These are phyloP conservation scores for Penicillium sp. DNA, from an alignment of 2,329 filamentous ascomycete species.

Conservation along the genomic window DNA sequence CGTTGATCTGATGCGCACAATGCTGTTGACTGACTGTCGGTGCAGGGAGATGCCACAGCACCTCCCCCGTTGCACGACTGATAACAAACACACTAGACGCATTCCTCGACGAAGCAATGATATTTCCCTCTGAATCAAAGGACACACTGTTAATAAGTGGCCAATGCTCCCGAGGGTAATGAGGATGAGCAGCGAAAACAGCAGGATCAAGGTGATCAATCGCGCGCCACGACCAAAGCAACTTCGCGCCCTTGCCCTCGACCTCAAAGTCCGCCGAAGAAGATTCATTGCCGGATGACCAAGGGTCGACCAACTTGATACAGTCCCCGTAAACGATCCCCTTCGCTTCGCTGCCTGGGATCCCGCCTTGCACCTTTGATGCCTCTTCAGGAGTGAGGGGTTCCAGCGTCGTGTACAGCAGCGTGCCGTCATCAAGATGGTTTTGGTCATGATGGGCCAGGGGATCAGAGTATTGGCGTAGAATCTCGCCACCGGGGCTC, in stretches of 20 bases:
- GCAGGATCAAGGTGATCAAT: constrained; percentile 43
- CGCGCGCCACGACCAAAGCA: constrained; percentile 48
- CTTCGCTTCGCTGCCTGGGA: constrained; percentile 39
- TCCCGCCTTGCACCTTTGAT: constrained; percentile 41
- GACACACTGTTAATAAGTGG: constrained; percentile 49
- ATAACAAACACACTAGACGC: constrained; percentile 49
- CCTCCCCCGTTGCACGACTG: constrained; percentile 39
- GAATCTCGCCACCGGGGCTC: constrained; percentile 38
- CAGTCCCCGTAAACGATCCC: constrained; percentile 39
- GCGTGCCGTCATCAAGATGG: constrained; percentile 45
- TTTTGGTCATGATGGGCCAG: constrained; percentile 51
- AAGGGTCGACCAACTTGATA: constrained; percentile 45
- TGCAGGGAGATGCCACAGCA: constrained; percentile 47
- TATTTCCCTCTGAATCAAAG: constrained; percentile 41
- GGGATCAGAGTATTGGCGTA: constrained; percentile 45
- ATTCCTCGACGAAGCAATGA: constrained; percentile 47
- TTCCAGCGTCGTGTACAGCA: constrained; percentile 48
- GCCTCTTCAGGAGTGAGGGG: constrained; percentile 40
- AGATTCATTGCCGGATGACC: constrained; percentile 16
- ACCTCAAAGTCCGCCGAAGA: constrained; percentile 24
- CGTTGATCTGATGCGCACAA: constrained; percentile 43
- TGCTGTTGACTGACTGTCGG: constrained; percentile 49
- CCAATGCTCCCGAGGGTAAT: constrained; percentile 41
- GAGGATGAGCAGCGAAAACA: constrained; percentile 42
- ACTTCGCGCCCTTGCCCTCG: constrained; percentile 30